These are phyloP conservation scores for Ulota crispa DNA, from an alignment of 225 moss, liverwort and hornwort genomes.

Conservation along the genomic window DNA sequence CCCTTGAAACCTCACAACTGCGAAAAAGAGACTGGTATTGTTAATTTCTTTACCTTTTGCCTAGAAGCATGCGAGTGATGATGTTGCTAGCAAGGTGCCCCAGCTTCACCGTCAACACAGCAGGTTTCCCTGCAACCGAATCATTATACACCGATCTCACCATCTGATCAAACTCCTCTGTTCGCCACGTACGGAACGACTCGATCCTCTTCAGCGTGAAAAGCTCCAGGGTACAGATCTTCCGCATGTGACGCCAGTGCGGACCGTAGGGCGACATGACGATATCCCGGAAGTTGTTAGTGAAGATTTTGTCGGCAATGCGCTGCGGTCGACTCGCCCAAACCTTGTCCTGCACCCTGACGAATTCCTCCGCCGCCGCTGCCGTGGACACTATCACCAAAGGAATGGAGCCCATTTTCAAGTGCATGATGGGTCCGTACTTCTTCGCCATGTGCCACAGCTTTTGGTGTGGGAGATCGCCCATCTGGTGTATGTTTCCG, in stretches of 20 bases:
- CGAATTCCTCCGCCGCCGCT: constrained; percentile 39
- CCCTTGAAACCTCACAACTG: too few relatives aligned
- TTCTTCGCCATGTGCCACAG: constrained; percentile 35
- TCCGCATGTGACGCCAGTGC: constrained; percentile 61
- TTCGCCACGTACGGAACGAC: constrained; percentile 15
- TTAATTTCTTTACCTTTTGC: constrained; percentile 43
- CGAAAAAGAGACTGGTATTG: too few relatives aligned
- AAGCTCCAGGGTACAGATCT: constrained; percentile 47
- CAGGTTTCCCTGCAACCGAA: constrained; percentile 24
- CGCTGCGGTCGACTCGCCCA: constrained; percentile 36
- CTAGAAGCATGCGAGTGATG: constrained; percentile 60
- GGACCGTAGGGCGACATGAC: constrained; percentile 30
- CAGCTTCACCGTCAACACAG: constrained; percentile 32
- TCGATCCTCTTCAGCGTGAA: constrained; percentile 43
- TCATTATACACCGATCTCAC: constrained; percentile 30
- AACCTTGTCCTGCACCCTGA: constrained; percentile 41
- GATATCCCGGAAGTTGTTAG: constrained; percentile 31
- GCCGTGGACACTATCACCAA: constrained; percentile 41
- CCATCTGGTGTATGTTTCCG: constrained; percentile 46
- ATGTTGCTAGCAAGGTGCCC: constrained; percentile 54
- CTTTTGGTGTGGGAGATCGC: constrained; percentile 13
- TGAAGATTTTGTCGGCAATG: constrained; percentile 8
- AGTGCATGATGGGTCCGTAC: constrained; percentile 42
- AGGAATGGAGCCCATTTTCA: constrained; percentile 35
- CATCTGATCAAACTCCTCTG: constrained; percentile 33